Evolutionary conservation across 1,139 yeast species (phyloP).

Genomic region (Scheffersomyces insectosa): DNA sequence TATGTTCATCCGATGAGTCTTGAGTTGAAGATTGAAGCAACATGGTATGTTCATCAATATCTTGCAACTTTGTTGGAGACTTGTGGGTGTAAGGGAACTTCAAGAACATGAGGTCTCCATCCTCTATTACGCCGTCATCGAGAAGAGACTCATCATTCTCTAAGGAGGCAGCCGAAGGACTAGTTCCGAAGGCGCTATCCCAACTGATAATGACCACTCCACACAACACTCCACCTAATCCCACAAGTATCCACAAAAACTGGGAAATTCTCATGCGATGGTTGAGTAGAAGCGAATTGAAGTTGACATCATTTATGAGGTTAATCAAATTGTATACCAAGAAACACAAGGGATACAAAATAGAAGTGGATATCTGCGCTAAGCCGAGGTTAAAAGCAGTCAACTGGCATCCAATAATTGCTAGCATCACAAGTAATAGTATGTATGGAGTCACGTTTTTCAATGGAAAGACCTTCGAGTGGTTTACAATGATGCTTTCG

Average conservation of each 20-base stretch:
- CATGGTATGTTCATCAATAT: conserved; percentile 10
- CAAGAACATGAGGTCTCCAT: conserved; percentile 23
- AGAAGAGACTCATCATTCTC: conserved; percentile 17
- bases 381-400: conserved; percentile 75
- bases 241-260: conserved; percentile 47
- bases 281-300: conserved; percentile 44
- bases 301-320: conserved; percentile 71
- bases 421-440: conserved; percentile 59
- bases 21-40: neutral
- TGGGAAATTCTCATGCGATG: conserved; percentile 36
- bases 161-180: conserved; percentile 39
- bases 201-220: conserved; percentile 48
- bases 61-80: neutral
- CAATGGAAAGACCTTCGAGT: conserved; percentile 20
- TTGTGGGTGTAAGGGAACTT: conserved; percentile 9
- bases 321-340: conserved; percentile 78
- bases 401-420: conserved; percentile 72
- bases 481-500: conserved; percentile 39
- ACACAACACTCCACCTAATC: conserved; percentile 56
- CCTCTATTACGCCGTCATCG: conserved; percentile 2
- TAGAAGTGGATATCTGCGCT: conserved; percentile 70
- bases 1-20: conserved; percentile 1
- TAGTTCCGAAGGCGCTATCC: conserved; percentile 39
- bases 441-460: conserved; percentile 40
- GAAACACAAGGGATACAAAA: conserved; percentile 82